Conservation (phyloP, 1,284 basidiomycete species). For the Thelephora terrestris region DNA sequence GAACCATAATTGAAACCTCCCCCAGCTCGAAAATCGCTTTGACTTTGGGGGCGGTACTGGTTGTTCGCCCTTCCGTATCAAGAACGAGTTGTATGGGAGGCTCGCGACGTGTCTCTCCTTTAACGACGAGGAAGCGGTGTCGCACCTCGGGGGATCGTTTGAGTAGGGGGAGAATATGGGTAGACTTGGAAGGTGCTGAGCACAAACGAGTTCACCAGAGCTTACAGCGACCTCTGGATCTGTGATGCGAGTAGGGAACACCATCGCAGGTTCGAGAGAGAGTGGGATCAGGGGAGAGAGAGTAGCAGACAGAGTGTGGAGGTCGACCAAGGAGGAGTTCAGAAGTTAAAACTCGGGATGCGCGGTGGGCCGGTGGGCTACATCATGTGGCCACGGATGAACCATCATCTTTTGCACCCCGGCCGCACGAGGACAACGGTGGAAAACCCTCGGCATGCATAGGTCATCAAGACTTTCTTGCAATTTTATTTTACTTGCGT, state of each 20-base stretch:
- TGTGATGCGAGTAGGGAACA: slow-evolving; percentile 2
- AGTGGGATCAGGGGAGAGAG: slow-evolving; percentile 14
- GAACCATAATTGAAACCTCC: slow-evolving; percentile 52
- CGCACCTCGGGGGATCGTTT: neutral
- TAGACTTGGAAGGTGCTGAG: neutral
- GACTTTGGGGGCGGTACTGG: neutral
- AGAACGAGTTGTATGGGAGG: neutral
- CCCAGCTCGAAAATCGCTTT: slow-evolving; percentile 44
- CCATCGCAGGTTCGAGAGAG: slow-evolving; percentile 14
- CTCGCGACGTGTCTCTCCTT: neutral
- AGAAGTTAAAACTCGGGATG: too few species aligned
- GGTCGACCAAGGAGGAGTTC: too few species aligned
- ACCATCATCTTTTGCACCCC: too few species aligned
- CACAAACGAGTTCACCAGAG: too few species aligned
- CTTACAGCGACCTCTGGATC: too few species aligned
- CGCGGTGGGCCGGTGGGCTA: too few species aligned
- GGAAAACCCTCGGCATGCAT: too few species aligned
- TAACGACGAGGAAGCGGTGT: slow-evolving; percentile 2
- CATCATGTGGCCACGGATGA: too few species aligned
- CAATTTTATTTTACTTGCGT: too few species aligned
- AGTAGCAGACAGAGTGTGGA: too few species aligned
- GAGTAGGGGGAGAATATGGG: neutral
- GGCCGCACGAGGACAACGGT: too few species aligned
- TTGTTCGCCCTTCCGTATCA: neutral
- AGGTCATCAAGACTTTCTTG: too few species aligned